A percentile compares a stretch with the other conserved stretches of the same genome.
phyloP scores from a whole-genome alignment of 352 stramenopile genomes.

The Pythium apleroticum region DNA sequence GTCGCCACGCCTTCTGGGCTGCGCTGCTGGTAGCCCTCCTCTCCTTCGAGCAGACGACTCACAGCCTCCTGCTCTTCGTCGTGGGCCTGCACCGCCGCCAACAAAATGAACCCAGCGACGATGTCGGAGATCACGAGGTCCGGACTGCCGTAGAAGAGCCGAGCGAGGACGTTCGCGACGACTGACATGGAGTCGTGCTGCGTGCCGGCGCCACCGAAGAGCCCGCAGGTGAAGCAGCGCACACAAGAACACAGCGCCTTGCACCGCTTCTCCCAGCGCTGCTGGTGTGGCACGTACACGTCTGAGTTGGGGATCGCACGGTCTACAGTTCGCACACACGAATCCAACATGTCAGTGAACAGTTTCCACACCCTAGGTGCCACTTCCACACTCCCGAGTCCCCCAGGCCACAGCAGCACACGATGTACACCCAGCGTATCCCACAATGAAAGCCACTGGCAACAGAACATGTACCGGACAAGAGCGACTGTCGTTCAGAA shows the following conservation, averaged over 20 bases:
- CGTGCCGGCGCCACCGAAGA: slow-evolving; percentile 83
- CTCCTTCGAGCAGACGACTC: slow-evolving; percentile 25
- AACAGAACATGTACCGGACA: slow-evolving; percentile 54
- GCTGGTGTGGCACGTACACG: slow-evolving; percentile 79
- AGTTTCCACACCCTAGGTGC: not conserved
- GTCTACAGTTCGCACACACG: slow-evolving; percentile 30
- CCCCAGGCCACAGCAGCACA: not conserved
- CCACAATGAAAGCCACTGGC: not conserved
- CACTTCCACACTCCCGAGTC: not conserved
- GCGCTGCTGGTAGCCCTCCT: slow-evolving; percentile 11
- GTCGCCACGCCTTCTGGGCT: slow-evolving; percentile 39
- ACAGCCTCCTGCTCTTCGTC: slow-evolving; percentile 47
- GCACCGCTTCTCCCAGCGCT: slow-evolving; percentile 76
- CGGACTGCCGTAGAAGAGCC: slow-evolving; percentile 84
- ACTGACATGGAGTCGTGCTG: slow-evolving; percentile 88
- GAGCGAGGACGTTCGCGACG: slow-evolving; percentile 80
- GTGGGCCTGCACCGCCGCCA: slow-evolving; percentile 79
- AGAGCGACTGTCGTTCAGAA: slow-evolving; percentile 74
- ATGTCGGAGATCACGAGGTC: slow-evolving; percentile 89
- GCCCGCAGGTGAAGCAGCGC: slow-evolving; percentile 84
- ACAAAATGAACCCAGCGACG: slow-evolving; percentile 77
- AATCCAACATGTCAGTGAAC: slow-evolving; percentile 21
- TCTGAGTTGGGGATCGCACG: slow-evolving; percentile 66
- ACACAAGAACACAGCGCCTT: slow-evolving; percentile 75
- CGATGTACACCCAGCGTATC: not conserved